A percentile compares a stretch with the other conserved stretches of the same genome.
phyloP scores from a whole-genome alignment of 2,329 filamentous ascomycete species.

The Biscogniauxia sp. region DNA sequence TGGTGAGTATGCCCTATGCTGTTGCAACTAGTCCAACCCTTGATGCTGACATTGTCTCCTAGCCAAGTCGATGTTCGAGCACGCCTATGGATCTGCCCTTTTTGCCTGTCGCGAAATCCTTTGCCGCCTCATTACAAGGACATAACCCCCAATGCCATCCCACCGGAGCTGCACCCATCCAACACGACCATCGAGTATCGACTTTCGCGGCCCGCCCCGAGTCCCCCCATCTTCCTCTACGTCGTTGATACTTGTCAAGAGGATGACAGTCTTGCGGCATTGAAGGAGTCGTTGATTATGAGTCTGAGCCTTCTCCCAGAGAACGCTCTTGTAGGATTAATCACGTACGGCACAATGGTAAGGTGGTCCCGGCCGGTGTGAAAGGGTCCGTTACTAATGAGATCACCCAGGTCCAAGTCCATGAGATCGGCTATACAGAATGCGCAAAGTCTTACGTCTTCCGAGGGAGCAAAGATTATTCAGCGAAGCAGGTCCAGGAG shows the following conservation, averaged over 20 bases:
- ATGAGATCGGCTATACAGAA: constrained; percentile 96
- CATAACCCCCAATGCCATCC: constrained; percentile 79
- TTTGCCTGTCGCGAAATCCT: constrained; percentile 80
- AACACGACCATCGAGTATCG: constrained; percentile 92
- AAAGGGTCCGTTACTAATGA: constrained; percentile 18
- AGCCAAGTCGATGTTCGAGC: constrained; percentile 83
- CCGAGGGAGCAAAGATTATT: constrained; percentile 95
- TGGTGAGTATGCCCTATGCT: constrained; percentile 58
- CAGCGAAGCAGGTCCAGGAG: constrained; percentile 98
- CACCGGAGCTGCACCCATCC: constrained; percentile 75
- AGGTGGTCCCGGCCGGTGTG: constrained; percentile 16
- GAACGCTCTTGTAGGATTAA: constrained; percentile 76
- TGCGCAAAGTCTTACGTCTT: constrained; percentile 99
- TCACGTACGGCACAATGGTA: constrained; percentile 93
- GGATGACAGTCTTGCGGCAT: constrained; percentile 76
- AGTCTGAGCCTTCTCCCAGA: constrained; percentile 79
- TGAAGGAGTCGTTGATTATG: constrained; percentile 86
- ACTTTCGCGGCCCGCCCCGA: constrained; percentile 77
- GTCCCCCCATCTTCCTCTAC: constrained; percentile 81
- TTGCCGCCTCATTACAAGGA: constrained; percentile 87
- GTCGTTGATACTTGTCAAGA: constrained; percentile 88
- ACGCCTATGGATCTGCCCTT: constrained; percentile 84
- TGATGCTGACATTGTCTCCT: constrained; percentile 26
- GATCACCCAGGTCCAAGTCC: constrained; percentile 73
- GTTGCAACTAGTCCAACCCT: not conserved